Evolutionary conservation across 73 alveolate genomes (phyloP), one percentile per base, ranked within the genome.

Genomic region (Blepharisma stoltei): DNA sequence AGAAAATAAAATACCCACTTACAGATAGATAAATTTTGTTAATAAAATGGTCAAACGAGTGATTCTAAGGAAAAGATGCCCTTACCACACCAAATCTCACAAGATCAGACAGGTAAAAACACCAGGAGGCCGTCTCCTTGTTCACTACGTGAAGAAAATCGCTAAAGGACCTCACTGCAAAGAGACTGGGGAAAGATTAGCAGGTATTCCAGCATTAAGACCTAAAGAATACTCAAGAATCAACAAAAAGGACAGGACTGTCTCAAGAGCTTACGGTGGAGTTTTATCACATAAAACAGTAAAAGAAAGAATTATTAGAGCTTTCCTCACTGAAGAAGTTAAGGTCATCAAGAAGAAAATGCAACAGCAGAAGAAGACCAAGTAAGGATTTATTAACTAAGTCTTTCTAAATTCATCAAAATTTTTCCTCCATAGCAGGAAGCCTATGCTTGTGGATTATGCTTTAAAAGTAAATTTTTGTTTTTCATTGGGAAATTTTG

Each of bases 261-360:
- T 82, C 44, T 14, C 89, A 66, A 82, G 89, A 82, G 85, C 89
- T 1, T 82, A 82, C 81, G 89, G 89, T 71, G 89, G 89, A 6
- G 49, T 45, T 54, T 14, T 70, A 38, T 50, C 84, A 23, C 85
- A 76, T 67, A 21, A 70, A 53, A 76, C 71, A 48, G 89, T 82
- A 47, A 82, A 77, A 76, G 79, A 82, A 52, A 82, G 89, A 67
- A 76, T 82, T 52, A 81, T 76, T 67, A 54, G 89, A 55, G 89
- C 89, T 70, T 82, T 82, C 89, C 73, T 82, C 54, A 76, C 77
- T 60, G 89, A 82, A 60, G 89, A 82, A 49, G 89, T 82, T 44
- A 82, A 82, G 83, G 81, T 49, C 43, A 82, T 82, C 84, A 82
- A 82, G 77, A 69, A 76, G 48, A 38, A 76, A 20, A 66, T 47